Conservation (phyloP, 2,329 filamentous ascomycete species). For the Aspergillus sp. region DNA sequence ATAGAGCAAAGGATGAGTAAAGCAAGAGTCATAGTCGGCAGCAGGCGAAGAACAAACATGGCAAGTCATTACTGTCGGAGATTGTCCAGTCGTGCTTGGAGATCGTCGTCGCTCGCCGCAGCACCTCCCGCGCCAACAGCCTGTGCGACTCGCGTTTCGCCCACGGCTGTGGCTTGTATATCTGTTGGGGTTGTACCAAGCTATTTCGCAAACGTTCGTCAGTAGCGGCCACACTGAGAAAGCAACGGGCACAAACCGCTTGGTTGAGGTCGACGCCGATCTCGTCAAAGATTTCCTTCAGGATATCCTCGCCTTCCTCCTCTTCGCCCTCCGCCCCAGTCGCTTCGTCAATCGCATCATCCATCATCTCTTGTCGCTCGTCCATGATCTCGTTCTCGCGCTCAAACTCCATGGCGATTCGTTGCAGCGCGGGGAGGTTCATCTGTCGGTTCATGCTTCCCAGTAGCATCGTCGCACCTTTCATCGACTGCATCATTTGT, state of each 20-base stretch:
- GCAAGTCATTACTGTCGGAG: slow-evolving; percentile 55
- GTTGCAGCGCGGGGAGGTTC: slow-evolving; percentile 92
- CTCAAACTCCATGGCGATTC: slow-evolving; percentile 99
- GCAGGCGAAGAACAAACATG: too few relatives aligned
- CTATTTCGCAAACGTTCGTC: slow-evolving; percentile 48
- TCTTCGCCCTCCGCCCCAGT: slow-evolving; percentile 81
- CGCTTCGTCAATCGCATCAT: slow-evolving; percentile 95
- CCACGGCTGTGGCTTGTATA: slow-evolving; percentile 69
- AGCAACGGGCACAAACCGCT: slow-evolving; percentile 62
- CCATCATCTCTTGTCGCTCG: slow-evolving; percentile 99
- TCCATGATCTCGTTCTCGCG: slow-evolving; percentile 99
- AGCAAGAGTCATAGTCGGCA: neutral
- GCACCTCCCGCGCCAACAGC: slow-evolving; percentile 60
- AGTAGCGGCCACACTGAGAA: slow-evolving; percentile 11
- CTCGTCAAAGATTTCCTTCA: slow-evolving; percentile 94
- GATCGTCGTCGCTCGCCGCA: slow-evolving; percentile 73
- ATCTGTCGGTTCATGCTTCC: slow-evolving; percentile 97
- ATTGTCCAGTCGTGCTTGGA: slow-evolving; percentile 90
- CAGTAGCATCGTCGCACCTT: slow-evolving; percentile 87
- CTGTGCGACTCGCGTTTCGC: slow-evolving; percentile 79
- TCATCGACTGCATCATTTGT: slow-evolving; percentile 99
- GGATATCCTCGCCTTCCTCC: slow-evolving; percentile 93
- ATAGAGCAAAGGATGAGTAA: neutral
- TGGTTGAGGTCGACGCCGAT: slow-evolving; percentile 92
- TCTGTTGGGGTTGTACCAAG: slow-evolving; percentile 88